phyloP scores from a whole-genome alignment of 306 rosid species.

The Cucurbita argyrosperma region DNA sequence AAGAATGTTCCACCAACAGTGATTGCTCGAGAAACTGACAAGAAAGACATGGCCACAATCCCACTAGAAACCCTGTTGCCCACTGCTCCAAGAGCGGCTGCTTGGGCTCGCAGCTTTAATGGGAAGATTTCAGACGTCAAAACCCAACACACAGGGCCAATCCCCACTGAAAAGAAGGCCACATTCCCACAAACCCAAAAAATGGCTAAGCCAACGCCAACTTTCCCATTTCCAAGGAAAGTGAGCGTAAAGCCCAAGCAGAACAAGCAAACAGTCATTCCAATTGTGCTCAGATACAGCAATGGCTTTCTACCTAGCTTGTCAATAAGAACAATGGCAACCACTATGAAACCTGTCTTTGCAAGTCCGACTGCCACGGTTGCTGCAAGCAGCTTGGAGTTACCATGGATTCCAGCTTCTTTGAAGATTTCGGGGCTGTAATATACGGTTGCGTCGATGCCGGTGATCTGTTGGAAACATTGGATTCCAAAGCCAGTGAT shows the following conservation, averaged over 20 bases:
- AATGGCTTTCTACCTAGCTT: constrained; percentile 77
- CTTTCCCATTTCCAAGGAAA: constrained; percentile 37
- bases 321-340: constrained; percentile 65
- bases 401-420: constrained; percentile 53
- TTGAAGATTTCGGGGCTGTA: constrained; percentile 74
- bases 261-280: constrained; percentile 84
- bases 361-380: constrained; percentile 80
- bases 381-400: constrained; percentile 59
- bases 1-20: constrained; percentile 60
- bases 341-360: constrained; percentile 63
- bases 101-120: constrained; percentile 70
- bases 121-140: constrained; percentile 85
- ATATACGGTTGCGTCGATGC: constrained; percentile 88
- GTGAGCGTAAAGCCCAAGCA: constrained; percentile 32
- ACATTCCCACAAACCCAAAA: constrained; percentile 76
- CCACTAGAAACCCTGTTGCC: constrained; percentile 85
- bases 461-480: constrained; percentile 93
- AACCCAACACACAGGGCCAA: constrained; percentile 96
- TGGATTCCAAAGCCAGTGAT: constrained; percentile 82
- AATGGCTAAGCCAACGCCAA: constrained; percentile 34
- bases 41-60: constrained; percentile 78
- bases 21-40: constrained; percentile 51
- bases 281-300: constrained; percentile 72
- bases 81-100: constrained; percentile 74
- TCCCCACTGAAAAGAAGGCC: constrained; percentile 88